phyloP scores from a whole-genome alignment of 2,329 filamentous ascomycete genomes.

The Colletotrichum paranaense region DNA sequence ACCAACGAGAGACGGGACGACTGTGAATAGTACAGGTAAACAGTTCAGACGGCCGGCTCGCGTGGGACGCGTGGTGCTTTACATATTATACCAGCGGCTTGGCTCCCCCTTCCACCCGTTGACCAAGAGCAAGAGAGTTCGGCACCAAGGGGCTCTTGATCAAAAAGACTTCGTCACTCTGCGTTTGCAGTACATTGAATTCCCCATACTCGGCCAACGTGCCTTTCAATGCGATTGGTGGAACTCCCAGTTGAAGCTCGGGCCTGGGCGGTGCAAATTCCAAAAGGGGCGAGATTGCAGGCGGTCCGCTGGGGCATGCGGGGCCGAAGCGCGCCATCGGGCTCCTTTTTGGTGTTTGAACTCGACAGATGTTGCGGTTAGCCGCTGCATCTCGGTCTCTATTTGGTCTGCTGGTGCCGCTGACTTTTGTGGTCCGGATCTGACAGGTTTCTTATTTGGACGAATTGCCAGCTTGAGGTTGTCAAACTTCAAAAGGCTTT shows the following conservation, averaged over 20 bases:
- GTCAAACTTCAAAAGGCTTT: background rate
- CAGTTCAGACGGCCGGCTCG: background rate
- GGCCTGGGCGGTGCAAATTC: conserved; percentile 8
- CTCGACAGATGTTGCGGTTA: background rate
- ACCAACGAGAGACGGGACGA: background rate
- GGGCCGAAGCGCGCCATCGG: background rate
- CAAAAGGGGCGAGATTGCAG: conserved; percentile 26
- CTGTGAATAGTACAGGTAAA: background rate
- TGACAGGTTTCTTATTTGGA: background rate
- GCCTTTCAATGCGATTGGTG: conserved; percentile 23
- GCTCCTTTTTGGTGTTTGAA: background rate
- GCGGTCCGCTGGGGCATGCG: conserved; percentile 17
- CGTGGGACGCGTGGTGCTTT: background rate
- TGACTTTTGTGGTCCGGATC: background rate
- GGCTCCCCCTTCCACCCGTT: background rate
- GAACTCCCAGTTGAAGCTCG: conserved; percentile 6
- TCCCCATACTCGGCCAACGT: background rate
- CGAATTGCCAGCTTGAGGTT: background rate
- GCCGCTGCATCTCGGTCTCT: background rate
- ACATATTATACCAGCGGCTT: conserved; percentile 9
- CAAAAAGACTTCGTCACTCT: conserved; percentile 10
- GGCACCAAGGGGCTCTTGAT: background rate
- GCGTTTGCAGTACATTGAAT: conserved; percentile 29
- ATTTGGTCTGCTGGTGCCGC: background rate
- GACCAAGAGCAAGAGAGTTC: background rate